Evolutionary conservation across 352 stramenopile species (phyloP).

Genomic region (Phytophthora hybrid): DNA sequence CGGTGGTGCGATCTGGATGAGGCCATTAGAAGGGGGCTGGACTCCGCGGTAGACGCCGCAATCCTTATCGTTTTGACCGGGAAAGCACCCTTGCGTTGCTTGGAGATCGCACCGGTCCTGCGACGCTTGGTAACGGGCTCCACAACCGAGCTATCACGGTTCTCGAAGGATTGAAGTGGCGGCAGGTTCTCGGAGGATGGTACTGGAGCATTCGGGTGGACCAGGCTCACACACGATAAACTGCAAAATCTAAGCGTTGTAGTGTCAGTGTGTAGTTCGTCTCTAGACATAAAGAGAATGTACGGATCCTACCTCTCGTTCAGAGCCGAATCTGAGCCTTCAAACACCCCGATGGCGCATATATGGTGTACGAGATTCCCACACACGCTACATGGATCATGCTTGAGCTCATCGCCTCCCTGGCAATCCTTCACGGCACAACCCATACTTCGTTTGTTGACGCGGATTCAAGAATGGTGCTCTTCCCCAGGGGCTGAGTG

Average conservation of each 20-base stretch:
- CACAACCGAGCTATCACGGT: background rate
- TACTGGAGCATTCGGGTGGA: background rate
- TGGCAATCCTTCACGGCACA: too few relatives aligned
- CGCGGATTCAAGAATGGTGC: too few relatives aligned
- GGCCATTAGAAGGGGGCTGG: background rate
- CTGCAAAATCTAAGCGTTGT: background rate
- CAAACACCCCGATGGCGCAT: too few relatives aligned
- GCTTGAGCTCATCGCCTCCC: too few relatives aligned
- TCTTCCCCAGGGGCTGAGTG: too few relatives aligned
- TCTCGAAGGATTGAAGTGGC: slow-evolving; percentile 1
- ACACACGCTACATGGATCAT: too few relatives aligned
- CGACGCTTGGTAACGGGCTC: background rate
- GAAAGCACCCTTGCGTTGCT: background rate
- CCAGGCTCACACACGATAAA: background rate
- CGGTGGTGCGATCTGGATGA: background rate
- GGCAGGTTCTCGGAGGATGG: background rate
- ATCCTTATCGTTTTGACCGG: background rate
- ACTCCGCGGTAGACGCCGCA: background rate
- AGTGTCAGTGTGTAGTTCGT: background rate
- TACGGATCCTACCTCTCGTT: too few relatives aligned
- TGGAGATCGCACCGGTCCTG: background rate
- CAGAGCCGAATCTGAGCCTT: too few relatives aligned
- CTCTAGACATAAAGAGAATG: too few relatives aligned
- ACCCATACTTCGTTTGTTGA: too few relatives aligned
- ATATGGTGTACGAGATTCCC: too few relatives aligned